phyloP scores from a whole-genome alignment of 257 asterid species.

The Voacanga thouarsii region DNA sequence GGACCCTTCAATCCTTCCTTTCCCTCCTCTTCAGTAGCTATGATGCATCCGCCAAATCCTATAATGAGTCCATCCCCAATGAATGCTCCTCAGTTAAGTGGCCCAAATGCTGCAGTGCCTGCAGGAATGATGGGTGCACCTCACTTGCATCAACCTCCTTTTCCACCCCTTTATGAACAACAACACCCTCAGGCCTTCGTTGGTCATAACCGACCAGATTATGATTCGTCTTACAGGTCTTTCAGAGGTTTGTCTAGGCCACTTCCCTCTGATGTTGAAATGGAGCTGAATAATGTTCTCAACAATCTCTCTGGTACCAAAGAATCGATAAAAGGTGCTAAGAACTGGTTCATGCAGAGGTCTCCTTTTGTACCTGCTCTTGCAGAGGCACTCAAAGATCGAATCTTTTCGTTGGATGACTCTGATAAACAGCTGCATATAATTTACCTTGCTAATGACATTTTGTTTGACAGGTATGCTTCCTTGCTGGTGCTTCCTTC shows the following conservation, averaged over 20 bases:
- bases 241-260: constrained; percentile 74
- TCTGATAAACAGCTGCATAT: constrained; percentile 92
- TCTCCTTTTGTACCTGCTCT: constrained; percentile 68
- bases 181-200: constrained; percentile 67
- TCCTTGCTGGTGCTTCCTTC: constrained; percentile 8
- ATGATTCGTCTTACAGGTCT: constrained; percentile 59
- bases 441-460: constrained; percentile 92
- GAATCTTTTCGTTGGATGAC: constrained; percentile 75
- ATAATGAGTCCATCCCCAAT: constrained; percentile 67
- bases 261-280: constrained; percentile 88
- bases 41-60: constrained; percentile 84
- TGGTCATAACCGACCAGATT: constrained; percentile 67
- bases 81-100: constrained; percentile 34
- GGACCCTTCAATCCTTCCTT: constrained; percentile 64
- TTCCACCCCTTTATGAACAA: constrained; percentile 66
- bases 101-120: constrained; percentile 45
- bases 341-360: constrained; percentile 98
- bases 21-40: constrained; percentile 58
- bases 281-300: constrained; percentile 82
- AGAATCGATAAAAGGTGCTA: constrained; percentile 95
- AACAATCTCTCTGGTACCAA: constrained; percentile 88
- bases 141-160: constrained; percentile 70
- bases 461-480: constrained; percentile 82
- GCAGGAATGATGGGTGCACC: constrained; percentile 41
- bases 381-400: constrained; percentile 91